Base-by-base conservation (phyloP, 164 flowering plant genomes). In the Stephania yunnanensis region DNA sequence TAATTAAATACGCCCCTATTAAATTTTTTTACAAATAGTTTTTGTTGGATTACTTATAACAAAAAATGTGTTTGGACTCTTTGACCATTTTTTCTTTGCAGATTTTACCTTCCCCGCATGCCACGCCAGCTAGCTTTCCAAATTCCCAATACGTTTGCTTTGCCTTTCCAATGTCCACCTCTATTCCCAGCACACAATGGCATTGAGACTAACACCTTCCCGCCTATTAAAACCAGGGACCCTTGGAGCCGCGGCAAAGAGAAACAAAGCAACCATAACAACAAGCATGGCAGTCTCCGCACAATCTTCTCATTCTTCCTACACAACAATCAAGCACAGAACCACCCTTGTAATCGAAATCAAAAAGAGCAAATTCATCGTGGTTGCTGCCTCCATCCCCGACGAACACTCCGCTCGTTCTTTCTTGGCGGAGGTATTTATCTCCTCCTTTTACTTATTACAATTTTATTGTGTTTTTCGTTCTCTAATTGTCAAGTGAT, bases 301-400 rank as follows among this genome's bases (percentile, higher is more conserved):
- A 70, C 71, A 76, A 73, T 71, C 64, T 71, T 78, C 71, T 55
- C 46, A 8, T 22, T 29, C 76, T n/a, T 88, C 89, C 0, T 92
- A 76, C 85, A 93, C 92, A 1, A 89, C 97, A 7, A 84, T 95
- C 69, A 72, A 73, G 10, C 91, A 92, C 76, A 85, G 78, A 68
- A 84, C 86, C 12, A 83, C 80, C 1, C 83, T 88, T 73, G 86
- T 91, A 71, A 84, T 78, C 45, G 95, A 89, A 69, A 93, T 95
- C 55, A 95, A 95, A 71, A 86, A 86, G 75, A 95, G 98, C 90
- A 95, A 91, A 81, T 95, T 95, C 88, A 95, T 92, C 67, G 98
- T 95, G 76, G 82, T 95, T 75, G 98, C 99, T 4, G 91, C 87
- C 20, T 87, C 84, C 63, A 75, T 95, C 80, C 81, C 89, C 78